These are phyloP conservation scores for Mucor circinelloides DNA, from an alignment of 371 early-diverging fungal species.

Conservation along the genomic window DNA sequence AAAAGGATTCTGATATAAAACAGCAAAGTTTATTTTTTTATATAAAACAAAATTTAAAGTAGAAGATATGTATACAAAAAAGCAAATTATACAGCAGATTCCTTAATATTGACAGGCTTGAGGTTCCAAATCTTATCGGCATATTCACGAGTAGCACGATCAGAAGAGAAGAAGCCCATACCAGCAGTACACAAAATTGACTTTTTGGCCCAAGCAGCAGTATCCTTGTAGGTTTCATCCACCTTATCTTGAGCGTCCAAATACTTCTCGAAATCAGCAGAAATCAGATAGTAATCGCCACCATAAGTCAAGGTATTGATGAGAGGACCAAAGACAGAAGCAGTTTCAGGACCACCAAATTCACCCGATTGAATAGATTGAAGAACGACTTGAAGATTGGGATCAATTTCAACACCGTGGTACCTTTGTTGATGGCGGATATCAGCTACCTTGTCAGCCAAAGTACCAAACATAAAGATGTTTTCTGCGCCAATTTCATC, in stretches of 20 bases:
- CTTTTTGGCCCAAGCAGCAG: slow-evolving; percentile 77
- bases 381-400: slow-evolving; percentile 75
- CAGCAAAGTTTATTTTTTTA: background rate
- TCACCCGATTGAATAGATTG: slow-evolving; percentile 71
- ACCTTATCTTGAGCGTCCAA: slow-evolving; percentile 75
- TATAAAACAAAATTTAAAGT: background rate
- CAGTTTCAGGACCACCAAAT: slow-evolving; percentile 68
- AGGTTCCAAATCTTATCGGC: slow-evolving; percentile 85
- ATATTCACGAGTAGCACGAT: slow-evolving; percentile 84
- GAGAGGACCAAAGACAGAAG: slow-evolving; percentile 72
- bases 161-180: slow-evolving; percentile 92
- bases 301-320: slow-evolving; percentile 80
- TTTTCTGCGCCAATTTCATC: slow-evolving; percentile 94
- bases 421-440: slow-evolving; percentile 83
- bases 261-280: slow-evolving; percentile 86
- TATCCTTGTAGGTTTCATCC: slow-evolving; percentile 79
- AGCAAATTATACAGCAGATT: background rate
- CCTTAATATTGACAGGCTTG: slow-evolving; percentile 10
- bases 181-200: slow-evolving; percentile 86
- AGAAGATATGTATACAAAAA: background rate
- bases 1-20: too few species aligned
- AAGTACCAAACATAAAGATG: slow-evolving; percentile 90
- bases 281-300: slow-evolving; percentile 87
- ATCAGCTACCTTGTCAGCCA: slow-evolving; percentile 88
- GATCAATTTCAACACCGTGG: slow-evolving; percentile 71